phyloP scores from a whole-genome alignment of 148 eudicot species.

The Polygonum aviculare region DNA sequence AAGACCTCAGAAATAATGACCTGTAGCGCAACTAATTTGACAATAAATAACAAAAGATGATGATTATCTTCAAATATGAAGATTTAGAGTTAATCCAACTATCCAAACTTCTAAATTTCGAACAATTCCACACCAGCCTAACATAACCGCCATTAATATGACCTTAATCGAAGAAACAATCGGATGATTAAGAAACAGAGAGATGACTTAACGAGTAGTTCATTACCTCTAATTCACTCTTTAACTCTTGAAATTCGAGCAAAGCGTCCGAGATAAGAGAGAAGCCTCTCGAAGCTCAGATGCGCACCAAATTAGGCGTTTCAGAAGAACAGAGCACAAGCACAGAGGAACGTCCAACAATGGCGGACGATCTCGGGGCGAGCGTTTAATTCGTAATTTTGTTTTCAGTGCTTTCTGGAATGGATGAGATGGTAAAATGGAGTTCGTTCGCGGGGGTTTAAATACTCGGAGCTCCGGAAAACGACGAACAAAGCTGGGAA shows the following conservation, averaged over 20 bases:
- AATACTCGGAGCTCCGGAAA: slow-evolving; percentile 12
- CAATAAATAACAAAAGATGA: too few species aligned
- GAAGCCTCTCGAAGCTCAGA: neutral
- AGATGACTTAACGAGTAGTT: neutral
- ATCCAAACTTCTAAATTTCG: neutral
- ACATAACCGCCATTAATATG: neutral
- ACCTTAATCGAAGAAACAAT: neutral
- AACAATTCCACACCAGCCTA: neutral
- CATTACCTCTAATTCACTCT: neutral
- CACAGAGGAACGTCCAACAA: neutral
- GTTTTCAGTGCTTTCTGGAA: neutral
- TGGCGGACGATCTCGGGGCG: neutral
- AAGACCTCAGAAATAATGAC: too few species aligned
- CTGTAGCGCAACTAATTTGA: too few species aligned
- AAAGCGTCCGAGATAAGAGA: neutral
- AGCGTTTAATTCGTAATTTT: neutral
- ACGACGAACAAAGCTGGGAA: slow-evolving; percentile 3
- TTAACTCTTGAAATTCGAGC: neutral
- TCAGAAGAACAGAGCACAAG: neutral
- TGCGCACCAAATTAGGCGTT: neutral
- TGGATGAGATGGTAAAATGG: neutral
- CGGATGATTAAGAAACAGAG: neutral
- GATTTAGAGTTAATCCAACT: too few species aligned
- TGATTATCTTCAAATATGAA: too few species aligned
- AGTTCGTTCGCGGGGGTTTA: slow-evolving; percentile 11